Evolutionary conservation across 2,329 filamentous ascomycete species (phyloP).

Genomic region (Colletotrichum chrysophilum): DNA sequence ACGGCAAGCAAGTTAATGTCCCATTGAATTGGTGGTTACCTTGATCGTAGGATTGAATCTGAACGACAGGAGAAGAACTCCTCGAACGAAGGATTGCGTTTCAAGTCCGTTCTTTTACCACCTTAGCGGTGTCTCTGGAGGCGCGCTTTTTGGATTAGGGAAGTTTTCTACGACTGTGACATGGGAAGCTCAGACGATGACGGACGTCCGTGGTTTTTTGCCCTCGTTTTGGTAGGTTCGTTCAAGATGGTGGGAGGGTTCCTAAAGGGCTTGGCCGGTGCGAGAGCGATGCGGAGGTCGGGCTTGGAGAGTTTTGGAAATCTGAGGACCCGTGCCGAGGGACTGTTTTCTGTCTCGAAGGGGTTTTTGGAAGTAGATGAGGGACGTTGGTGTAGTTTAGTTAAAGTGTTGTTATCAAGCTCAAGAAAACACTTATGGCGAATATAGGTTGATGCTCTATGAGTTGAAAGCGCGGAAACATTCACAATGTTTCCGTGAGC

Average conservation of each 20-base stretch:
- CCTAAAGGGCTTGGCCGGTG: neutral
- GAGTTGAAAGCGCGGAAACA: neutral
- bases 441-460: neutral
- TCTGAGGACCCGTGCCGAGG: neutral
- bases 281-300: neutral
- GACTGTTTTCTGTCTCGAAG: neutral
- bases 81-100: neutral
- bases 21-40: neutral
- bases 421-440: rapidly evolving
- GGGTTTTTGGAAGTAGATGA: neutral
- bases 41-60: too few relatives aligned
- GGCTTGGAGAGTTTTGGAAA: neutral
- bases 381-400: too few relatives aligned
- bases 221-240: neutral
- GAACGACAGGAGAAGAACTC: neutral
- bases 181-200: neutral
- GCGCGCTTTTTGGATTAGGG: neutral
- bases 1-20: neutral
- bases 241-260: neutral
- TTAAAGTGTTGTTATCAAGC: neutral
- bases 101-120: neutral
- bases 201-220: conserved; percentile 5
- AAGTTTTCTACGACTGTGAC: neutral
- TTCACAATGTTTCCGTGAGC: neutral
- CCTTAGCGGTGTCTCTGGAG: neutral